These are phyloP conservation scores for Stagonosporopsis cucurbitacearum DNA, from an alignment of 2,329 filamentous ascomycete species.

Conservation along the genomic window DNA sequence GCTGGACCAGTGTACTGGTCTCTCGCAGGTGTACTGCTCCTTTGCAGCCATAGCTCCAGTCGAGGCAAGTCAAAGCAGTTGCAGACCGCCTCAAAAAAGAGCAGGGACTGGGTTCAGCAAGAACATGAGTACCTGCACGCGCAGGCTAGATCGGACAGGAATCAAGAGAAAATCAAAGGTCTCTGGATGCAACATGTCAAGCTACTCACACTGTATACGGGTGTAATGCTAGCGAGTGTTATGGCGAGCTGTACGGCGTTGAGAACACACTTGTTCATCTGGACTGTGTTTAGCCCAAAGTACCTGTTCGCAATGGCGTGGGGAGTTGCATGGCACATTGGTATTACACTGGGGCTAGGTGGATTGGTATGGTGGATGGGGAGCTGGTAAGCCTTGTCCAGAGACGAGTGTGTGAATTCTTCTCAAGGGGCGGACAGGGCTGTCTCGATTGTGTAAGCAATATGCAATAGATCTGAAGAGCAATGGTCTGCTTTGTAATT, in stretches of 20 bases:
- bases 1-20: conserved; percentile 90
- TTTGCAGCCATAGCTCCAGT: not conserved
- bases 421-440: not conserved
- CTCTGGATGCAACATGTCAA: conserved; percentile 59
- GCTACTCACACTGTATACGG: conserved; percentile 73
- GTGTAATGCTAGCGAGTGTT: conserved; percentile 70
- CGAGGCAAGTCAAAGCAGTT: not conserved
- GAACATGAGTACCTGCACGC: conserved; percentile 37
- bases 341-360: conserved; percentile 47
- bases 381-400: conserved; percentile 28
- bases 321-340: conserved; percentile 80
- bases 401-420: not conserved
- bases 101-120: conserved; percentile 38
- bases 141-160: conserved; percentile 18
- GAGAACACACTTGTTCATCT: conserved; percentile 92
- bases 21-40: conserved; percentile 65
- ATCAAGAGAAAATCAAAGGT: conserved; percentile 10
- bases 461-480: not conserved
- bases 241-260: conserved; percentile 88
- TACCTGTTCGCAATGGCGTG: conserved; percentile 92
- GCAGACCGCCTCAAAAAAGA: not conserved
- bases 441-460: not conserved
- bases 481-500: not conserved
- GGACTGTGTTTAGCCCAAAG: conserved; percentile 98
- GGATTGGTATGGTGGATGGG: conserved; percentile 43